Conservation (phyloP, 495 filamentous ascomycete genomes). For the Rhypophila decipiens region DNA sequence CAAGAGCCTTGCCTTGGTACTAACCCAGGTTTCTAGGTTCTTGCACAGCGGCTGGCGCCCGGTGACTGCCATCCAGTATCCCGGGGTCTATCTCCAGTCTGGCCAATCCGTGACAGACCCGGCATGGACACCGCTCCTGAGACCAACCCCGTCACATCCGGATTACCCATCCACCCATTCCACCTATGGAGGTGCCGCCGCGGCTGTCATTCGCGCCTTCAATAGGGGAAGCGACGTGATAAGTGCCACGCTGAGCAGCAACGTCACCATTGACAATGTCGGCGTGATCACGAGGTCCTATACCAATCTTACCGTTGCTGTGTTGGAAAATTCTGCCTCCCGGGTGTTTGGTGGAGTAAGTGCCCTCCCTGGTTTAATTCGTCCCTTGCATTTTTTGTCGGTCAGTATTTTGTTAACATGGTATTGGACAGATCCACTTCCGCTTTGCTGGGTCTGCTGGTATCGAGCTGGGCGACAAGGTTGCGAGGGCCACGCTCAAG, state of each 20-base stretch:
- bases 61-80: constrained; percentile 25
- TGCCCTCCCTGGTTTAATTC: no score
- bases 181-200: constrained; percentile 28
- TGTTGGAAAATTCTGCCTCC: constrained; percentile 23
- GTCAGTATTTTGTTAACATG: no score
- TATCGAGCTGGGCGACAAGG: constrained; percentile 15
- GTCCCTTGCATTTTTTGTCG: no score
- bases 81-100: constrained; percentile 17
- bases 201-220: constrained; percentile 17
- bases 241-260: constrained; percentile 20
- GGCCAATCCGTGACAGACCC: constrained; percentile 16
- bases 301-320: constrained; percentile 17
- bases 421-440: constrained; percentile 31
- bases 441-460: constrained; percentile 19
- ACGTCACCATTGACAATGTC: constrained; percentile 22
- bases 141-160: constrained; percentile 27
- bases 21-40: constrained; percentile 6
- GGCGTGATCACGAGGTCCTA: constrained; percentile 24
- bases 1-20: no score
- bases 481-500: constrained; percentile 16
- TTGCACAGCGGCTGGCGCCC: constrained; percentile 25
- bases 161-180: constrained; percentile 31
- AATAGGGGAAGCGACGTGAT: constrained; percentile 17
- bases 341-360: constrained; percentile 29
- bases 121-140: constrained; percentile 24